These are phyloP conservation scores for Eustoma russellianum DNA, from an alignment of 257 asterid species.

Conservation along the genomic window DNA sequence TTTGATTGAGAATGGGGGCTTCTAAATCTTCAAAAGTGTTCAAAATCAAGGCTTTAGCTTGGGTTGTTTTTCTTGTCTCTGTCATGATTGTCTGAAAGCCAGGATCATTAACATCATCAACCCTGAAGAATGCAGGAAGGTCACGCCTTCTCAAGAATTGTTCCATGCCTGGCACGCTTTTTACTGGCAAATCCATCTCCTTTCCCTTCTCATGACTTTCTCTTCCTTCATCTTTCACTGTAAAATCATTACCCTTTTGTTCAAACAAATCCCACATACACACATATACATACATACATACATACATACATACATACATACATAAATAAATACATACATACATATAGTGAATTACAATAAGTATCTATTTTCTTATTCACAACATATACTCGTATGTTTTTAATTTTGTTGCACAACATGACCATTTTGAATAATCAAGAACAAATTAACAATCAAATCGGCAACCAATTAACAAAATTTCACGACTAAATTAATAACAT, in stretches of 20 bases:
- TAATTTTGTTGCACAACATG: too few relatives aligned
- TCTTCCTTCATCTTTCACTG: constrained; percentile 7
- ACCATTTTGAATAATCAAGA: too few relatives aligned
- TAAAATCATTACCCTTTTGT: background rate
- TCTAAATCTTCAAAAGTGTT: constrained; percentile 35
- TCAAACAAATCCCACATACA: too few relatives aligned
- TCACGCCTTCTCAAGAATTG: constrained; percentile 26
- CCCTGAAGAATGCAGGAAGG: constrained; percentile 23
- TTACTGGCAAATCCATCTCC: constrained; percentile 10
- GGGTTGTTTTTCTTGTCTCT: constrained; percentile 14
- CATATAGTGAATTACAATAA: too few relatives aligned
- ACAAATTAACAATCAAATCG: too few relatives aligned
- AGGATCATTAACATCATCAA: constrained; percentile 9
- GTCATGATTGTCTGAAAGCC: constrained; percentile 2
- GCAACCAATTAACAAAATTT: too few relatives aligned
- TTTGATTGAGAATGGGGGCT: constrained; percentile 22
- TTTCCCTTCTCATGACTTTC: constrained; percentile 3
- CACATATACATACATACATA: too few relatives aligned
- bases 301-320: too few relatives aligned
- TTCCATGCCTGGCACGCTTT: constrained; percentile 22
- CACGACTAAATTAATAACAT: too few relatives aligned
- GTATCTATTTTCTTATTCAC: too few relatives aligned
- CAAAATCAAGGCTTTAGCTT: constrained; percentile 25
- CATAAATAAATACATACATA: too few relatives aligned
- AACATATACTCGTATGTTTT: too few relatives aligned